Percentiles rank a stretch among this genome's conserved stretches.
phyloP scores from a whole-genome alignment of 805 yeast genomes.

The Saturnispora mendoncae region DNA sequence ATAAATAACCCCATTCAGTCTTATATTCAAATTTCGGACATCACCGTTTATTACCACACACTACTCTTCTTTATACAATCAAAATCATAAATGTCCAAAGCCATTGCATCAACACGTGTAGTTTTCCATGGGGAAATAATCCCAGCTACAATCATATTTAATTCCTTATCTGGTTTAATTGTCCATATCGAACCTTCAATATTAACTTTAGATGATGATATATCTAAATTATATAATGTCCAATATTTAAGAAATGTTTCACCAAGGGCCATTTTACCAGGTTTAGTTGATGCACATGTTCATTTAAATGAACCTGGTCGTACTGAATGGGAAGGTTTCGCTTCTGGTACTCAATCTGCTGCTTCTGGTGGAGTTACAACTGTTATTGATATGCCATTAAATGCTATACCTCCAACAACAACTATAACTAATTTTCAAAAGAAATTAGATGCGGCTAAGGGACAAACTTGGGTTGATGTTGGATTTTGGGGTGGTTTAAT shows the following conservation, averaged over 20 bases:
- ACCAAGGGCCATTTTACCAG: conserved; percentile 70
- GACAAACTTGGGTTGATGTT: conserved; percentile 84
- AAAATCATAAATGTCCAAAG: too few relatives aligned
- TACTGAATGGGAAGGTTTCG: conserved; percentile 98
- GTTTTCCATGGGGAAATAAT: conserved; percentile 37
- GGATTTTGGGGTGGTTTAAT: conserved; percentile 96
- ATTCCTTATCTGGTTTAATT: conserved; percentile 49
- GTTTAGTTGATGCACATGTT: conserved; percentile 88
- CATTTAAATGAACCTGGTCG: conserved; percentile 97
- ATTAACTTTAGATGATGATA: conserved; percentile 31
- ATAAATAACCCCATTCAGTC: too few relatives aligned
- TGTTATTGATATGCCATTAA: conserved; percentile 91
- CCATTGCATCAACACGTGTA: conserved; percentile 53
- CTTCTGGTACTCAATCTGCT: conserved; percentile 91
- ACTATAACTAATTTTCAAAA: conserved; percentile 64
- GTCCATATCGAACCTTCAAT: conserved; percentile 39
- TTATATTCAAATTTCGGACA: background rate
- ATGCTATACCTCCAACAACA: conserved; percentile 94
- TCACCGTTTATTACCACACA: background rate
- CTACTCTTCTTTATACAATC: background rate
- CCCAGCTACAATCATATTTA: conserved; percentile 61
- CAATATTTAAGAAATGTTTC: conserved; percentile 43
- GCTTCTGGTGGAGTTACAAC: conserved; percentile 96
- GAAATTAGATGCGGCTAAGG: conserved; percentile 70
- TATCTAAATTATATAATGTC: conserved; percentile 35